phyloP scores from a whole-genome alignment of 1,284 basidiomycete species.

The Flammula alnicola region DNA sequence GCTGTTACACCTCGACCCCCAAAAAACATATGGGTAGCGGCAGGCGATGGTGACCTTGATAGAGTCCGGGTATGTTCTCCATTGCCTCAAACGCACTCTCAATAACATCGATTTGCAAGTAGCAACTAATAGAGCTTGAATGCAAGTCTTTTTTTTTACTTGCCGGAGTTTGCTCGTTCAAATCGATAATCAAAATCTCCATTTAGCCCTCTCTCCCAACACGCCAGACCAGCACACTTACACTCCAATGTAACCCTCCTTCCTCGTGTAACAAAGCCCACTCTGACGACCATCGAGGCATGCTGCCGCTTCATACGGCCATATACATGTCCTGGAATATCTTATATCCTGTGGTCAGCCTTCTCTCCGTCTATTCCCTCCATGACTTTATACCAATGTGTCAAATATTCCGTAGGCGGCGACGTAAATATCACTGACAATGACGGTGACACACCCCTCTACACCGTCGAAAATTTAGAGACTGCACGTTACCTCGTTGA shows the following conservation, averaged over 20 bases:
- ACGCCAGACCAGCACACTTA: conserved; percentile 80
- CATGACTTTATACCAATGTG: conserved; percentile 18
- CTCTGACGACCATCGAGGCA: conserved; percentile 57
- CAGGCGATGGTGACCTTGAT: conserved; percentile 79
- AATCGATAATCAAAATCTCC: conserved; percentile 35
- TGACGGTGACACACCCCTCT: conserved; percentile 91
- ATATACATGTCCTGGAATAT: conserved; percentile 77
- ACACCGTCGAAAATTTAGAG: conserved; percentile 83
- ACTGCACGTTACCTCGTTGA: conserved; percentile 82
- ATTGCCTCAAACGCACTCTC: conserved; percentile 14
- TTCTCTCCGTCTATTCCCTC: conserved; percentile 13
- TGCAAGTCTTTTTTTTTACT: conserved; percentile 41
- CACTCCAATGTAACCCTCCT: conserved; percentile 74
- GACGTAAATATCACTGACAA: conserved; percentile 86
- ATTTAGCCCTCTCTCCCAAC: conserved; percentile 75
- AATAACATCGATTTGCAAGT: conserved; percentile 12
- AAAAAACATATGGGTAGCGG: conserved; percentile 92
- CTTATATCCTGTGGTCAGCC: conserved; percentile 69
- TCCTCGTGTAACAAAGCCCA: conserved; percentile 18
- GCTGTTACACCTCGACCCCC: conserved; percentile 27
- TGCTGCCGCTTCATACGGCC: conserved; percentile 93
- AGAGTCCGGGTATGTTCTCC: conserved; percentile 47
- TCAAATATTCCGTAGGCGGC: conserved; percentile 57
- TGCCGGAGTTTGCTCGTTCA: conserved; percentile 26
- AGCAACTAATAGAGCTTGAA: conserved; percentile 65